A percentile compares a stretch with the other conserved stretches of the same genome.
Evolutionary conservation across 169 alveolate genomes (phyloP).

Genomic region (Perkinsus marinus): DNA sequence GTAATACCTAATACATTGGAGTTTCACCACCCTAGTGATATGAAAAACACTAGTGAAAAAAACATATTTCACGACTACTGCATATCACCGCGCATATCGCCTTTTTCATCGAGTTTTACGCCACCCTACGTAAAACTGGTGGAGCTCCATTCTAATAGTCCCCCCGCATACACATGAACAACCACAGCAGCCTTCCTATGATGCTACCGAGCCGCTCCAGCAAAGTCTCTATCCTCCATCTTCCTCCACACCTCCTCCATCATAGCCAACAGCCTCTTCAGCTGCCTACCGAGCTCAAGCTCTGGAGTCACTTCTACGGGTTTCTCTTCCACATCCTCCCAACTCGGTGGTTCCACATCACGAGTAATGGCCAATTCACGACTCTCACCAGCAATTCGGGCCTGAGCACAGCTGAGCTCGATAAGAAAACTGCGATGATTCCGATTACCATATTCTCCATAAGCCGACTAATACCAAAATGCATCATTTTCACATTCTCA

Average conservation of each 20-base stretch:
- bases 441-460: not conserved
- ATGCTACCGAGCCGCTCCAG: not conserved
- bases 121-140: too few relatives aligned
- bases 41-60: too few relatives aligned
- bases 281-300: not conserved
- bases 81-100: too few relatives aligned
- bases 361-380: not conserved
- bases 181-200: not conserved
- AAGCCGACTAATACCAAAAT: not conserved
- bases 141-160: too few relatives aligned
- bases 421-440: too few relatives aligned
- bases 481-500: not conserved
- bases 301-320: not conserved
- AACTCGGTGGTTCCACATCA: not conserved
- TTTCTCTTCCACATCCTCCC: not conserved
- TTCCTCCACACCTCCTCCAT: not conserved
- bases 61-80: too few relatives aligned
- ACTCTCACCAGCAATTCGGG: not conserved
- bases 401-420: not conserved
- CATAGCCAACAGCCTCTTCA: not conserved
- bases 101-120: too few relatives aligned
- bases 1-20: not conserved
- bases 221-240: not conserved
- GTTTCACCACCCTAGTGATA: too few relatives aligned
- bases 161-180: too few relatives aligned